phyloP scores from a whole-genome alignment of 495 filamentous ascomycete species.

The Xylaria bambusicola region DNA sequence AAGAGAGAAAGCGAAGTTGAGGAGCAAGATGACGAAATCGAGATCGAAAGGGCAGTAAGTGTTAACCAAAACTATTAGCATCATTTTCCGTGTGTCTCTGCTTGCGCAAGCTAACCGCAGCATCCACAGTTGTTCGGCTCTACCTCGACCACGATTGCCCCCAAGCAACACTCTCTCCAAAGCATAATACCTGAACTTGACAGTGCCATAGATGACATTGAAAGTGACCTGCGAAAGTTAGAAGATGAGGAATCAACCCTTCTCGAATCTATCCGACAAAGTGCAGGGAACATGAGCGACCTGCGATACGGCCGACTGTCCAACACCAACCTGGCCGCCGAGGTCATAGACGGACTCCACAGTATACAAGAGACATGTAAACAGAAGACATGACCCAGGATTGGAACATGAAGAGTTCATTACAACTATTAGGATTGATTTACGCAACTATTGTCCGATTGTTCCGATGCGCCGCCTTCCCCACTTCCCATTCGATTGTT shows the following conservation, averaged over 20 bases:
- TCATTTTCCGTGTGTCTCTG: not conserved
- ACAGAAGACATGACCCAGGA: slow-evolving; percentile 36
- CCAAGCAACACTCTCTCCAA: slow-evolving; percentile 58
- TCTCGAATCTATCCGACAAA: slow-evolving; percentile 61
- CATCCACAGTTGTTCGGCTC: slow-evolving; percentile 63
- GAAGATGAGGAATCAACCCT: slow-evolving; percentile 65
- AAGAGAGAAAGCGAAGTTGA: slow-evolving; percentile 55
- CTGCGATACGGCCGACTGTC: slow-evolving; percentile 77
- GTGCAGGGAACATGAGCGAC: slow-evolving; percentile 74
- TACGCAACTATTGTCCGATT: not conserved
- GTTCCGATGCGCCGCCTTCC: not conserved
- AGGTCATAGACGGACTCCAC: slow-evolving; percentile 63
- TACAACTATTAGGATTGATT: slow-evolving; percentile 14
- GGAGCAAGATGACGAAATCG: slow-evolving; percentile 63
- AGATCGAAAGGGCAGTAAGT: slow-evolving; percentile 68
- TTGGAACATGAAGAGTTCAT: slow-evolving; percentile 12
- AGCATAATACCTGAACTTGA: slow-evolving; percentile 71
- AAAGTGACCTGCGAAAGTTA: slow-evolving; percentile 63
- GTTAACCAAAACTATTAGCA: not conserved
- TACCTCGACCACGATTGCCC: slow-evolving; percentile 38
- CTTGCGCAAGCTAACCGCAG: slow-evolving; percentile 2
- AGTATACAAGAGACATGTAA: slow-evolving; percentile 67
- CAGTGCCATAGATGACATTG: slow-evolving; percentile 62
- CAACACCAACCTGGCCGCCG: slow-evolving; percentile 58
- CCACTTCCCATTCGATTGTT: too few species aligned